Evolutionary conservation across 1,284 basidiomycete genomes (phyloP).

Genomic region (Wolfiporia cocos): DNA sequence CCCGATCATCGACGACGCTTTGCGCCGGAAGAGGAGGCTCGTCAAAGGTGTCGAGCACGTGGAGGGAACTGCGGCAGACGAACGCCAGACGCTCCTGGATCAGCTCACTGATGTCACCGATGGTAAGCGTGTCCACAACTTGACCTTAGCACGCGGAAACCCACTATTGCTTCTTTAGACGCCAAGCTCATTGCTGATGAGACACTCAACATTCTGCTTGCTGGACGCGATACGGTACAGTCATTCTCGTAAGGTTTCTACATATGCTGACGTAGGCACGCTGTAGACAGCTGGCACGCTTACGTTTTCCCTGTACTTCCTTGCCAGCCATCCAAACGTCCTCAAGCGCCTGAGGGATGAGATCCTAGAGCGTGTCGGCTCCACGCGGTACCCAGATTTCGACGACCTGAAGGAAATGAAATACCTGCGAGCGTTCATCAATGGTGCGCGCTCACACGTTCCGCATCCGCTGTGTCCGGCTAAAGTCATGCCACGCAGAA

Average conservation of each 20-base stretch:
- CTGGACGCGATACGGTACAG: slow-evolving; percentile 30
- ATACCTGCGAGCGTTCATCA: slow-evolving; percentile 35
- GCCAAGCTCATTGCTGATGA: slow-evolving; percentile 27
- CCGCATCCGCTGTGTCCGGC: slow-evolving; percentile 44
- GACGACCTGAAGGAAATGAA: slow-evolving; percentile 36
- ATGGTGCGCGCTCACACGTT: slow-evolving; percentile 54
- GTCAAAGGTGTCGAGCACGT: neutral
- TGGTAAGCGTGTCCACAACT: slow-evolving; percentile 26
- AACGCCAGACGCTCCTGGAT: neutral
- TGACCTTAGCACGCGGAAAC: neutral
- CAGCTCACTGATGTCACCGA: neutral
- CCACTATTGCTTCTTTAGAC: slow-evolving; percentile 13
- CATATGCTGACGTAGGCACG: neutral
- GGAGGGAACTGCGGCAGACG: no score
- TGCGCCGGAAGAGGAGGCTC: slow-evolving; percentile 25
- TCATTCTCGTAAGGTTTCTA: neutral
- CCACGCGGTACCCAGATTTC: slow-evolving; percentile 26
- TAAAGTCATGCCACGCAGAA: slow-evolving; percentile 7
- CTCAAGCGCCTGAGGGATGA: slow-evolving; percentile 31
- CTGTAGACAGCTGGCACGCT: slow-evolving; percentile 28
- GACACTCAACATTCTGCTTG: slow-evolving; percentile 29
- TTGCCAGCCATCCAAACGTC: slow-evolving; percentile 31
- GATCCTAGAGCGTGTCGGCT: slow-evolving; percentile 28
- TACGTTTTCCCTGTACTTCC: slow-evolving; percentile 32
- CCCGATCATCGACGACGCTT: slow-evolving; percentile 39